Base-by-base conservation (phyloP, 2,329 filamentous ascomycete species). In the Botryotinia calthae region DNA sequence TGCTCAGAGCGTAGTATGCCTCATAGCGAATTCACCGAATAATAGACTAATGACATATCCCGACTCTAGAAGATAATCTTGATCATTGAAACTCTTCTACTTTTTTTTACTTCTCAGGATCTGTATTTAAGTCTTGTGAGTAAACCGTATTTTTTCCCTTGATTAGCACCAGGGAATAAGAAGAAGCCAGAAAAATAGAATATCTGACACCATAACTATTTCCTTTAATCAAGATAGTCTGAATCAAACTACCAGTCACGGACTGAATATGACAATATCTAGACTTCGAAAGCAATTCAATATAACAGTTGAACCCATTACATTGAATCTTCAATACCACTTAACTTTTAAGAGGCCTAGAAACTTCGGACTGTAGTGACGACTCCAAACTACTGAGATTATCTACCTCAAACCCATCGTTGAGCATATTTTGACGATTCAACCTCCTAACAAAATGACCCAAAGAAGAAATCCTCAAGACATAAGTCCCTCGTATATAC, bases 361-460 rank as follows among this genome's bases (percentile, higher is more conserved):
- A 51, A 25, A 10, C 9, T 48, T 48, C 25, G 46, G 4, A 48
- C 9, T 25, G 10, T 12, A 37, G 9, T 48, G 4, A 48, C 4
- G 1, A 12, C 22, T 12, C 22, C 9, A 22, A 48, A 46, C 0
- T 5, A 12, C 25, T 4, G 9, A 48, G 2, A 48, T 48, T 1
- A 8, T 25, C 9, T 10, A 10, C 4, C 22, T 51, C 22, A 12
- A 10, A 51, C 22, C 12, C 46, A 51, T 25, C 4, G 4, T 5
- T 25, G 4, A 51, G 10, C 4, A 51, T 25, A 14, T 10, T 48
- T 22, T 25, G 4, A 48, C 20, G 8, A 48, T 10, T 10, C 1
- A 12, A 25, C 10, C 20, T 25, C 22, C 22, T 12, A 4, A 0
- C 0, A 9, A 9, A 25, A 25, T 25, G 12, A 3, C 9, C 22